Conservation (phyloP, 2,329 filamentous ascomycete species). For the Nothophaeocryptopus gaeumannii region DNA sequence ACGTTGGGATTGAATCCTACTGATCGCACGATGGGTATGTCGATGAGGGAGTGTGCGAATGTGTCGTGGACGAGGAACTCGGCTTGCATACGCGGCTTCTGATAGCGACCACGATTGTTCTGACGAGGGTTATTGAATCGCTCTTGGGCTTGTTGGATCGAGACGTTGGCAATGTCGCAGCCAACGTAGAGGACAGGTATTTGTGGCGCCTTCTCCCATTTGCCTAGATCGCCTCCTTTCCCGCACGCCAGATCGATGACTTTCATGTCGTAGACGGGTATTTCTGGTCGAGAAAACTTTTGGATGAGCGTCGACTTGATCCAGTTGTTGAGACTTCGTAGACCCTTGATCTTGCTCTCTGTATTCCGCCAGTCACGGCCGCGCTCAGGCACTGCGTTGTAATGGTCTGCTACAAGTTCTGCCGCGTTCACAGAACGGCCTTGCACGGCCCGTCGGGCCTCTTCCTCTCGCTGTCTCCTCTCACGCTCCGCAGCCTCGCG, state of each 20-base stretch:
- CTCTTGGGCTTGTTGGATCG: constrained; percentile 84
- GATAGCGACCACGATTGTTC: constrained; percentile 33
- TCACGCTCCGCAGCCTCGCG: constrained; percentile 63
- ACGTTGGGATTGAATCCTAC: constrained; percentile 81
- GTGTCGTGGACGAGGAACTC: constrained; percentile 91
- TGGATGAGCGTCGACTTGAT: constrained; percentile 96
- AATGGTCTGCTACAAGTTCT: constrained; percentile 87
- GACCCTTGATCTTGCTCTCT: constrained; percentile 89
- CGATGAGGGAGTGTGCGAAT: constrained; percentile 78
- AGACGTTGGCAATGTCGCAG: constrained; percentile 86
- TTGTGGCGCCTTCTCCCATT: constrained; percentile 95
- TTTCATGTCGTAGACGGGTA: constrained; percentile 57
- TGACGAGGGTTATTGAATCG: constrained; percentile 59
- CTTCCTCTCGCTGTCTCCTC: constrained; percentile 40
- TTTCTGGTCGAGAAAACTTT: constrained; percentile 68
- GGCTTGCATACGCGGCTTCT: constrained; percentile 61
- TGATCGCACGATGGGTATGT: constrained; percentile 75
- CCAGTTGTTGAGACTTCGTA: constrained; percentile 98
- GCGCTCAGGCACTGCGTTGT: constrained; percentile 91
- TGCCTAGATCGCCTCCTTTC: constrained; percentile 90
- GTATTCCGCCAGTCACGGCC: constrained; percentile 93
- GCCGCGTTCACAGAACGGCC: constrained; percentile 15
- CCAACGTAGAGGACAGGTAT: constrained; percentile 90
- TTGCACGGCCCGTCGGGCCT: constrained; percentile 37
- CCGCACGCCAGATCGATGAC: constrained; percentile 95